A percentile compares a stretch with the other conserved stretches of the same genome.
These are phyloP conservation scores for Aurantiochytrium sp. DNA, from an alignment of 108 stramenopile genomes.

Conservation along the genomic window DNA sequence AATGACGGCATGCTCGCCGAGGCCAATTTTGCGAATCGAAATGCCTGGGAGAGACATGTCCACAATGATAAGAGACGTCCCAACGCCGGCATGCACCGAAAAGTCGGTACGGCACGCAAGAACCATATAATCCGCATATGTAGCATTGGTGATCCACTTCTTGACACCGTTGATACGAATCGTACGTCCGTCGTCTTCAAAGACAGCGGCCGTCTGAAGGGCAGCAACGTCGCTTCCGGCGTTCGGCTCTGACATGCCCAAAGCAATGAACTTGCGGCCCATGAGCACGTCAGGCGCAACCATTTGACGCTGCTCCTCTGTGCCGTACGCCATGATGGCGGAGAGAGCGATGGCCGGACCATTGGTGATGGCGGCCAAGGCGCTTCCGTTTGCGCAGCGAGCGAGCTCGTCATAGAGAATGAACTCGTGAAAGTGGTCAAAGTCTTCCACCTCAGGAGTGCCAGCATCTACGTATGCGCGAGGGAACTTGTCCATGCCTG, in stretches of 20 bases:
- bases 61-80: neutral
- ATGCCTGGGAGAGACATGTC: neutral
- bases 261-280: neutral
- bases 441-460: neutral
- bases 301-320: neutral
- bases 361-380: neutral
- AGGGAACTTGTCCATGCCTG: neutral
- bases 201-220: neutral
- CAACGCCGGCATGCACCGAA: neutral
- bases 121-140: neutral
- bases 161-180: neutral
- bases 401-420: constrained; percentile 11
- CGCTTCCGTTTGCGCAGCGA: neutral
- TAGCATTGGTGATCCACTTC: neutral
- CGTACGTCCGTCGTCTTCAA: neutral
- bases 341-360: neutral
- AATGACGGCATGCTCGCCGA: neutral
- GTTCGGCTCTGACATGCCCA: neutral
- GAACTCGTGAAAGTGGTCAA: constrained; percentile 3
- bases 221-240: neutral
- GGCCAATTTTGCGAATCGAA: neutral
- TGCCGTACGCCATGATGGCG: neutral
- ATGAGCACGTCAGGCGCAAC: neutral
- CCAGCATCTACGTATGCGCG: neutral
- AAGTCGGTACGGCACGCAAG: neutral